Conservation (phyloP, 164 flowering plant species). For the Warburgia ugandensis region DNA sequence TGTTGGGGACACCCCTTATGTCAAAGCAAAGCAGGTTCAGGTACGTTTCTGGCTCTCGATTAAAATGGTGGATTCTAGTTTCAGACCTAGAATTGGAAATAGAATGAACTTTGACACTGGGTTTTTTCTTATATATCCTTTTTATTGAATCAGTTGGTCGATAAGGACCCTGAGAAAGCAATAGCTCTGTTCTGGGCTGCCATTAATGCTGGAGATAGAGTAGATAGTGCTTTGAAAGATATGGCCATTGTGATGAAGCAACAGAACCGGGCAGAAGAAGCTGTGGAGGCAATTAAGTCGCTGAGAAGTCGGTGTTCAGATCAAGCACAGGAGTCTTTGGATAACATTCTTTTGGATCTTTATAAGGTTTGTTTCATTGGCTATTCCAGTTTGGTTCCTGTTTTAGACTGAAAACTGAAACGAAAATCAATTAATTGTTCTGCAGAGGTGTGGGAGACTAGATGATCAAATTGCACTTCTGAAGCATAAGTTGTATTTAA, state of each 20-base stretch:
- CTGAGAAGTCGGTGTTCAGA: slow-evolving; percentile 72
- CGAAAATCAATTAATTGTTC: not conserved
- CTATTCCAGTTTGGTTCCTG: too few species aligned
- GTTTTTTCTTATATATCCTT: too few species aligned
- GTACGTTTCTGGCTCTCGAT: too few species aligned
- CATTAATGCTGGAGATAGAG: slow-evolving; percentile 95
- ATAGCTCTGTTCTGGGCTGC: slow-evolving; percentile 98
- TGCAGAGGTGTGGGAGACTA: slow-evolving; percentile 94
- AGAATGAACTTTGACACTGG: too few species aligned
- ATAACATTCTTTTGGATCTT: slow-evolving; percentile 87
- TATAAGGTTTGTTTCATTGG: slow-evolving; percentile 92
- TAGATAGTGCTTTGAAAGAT: slow-evolving; percentile 96
- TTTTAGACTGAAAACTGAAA: not conserved
- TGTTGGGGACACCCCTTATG: slow-evolving; percentile 90
- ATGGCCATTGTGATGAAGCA: slow-evolving; percentile 99
- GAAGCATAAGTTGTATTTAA: slow-evolving; percentile 73
- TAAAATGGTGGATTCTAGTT: too few species aligned
- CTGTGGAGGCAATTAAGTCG: slow-evolving; percentile 93
- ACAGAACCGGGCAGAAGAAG: slow-evolving; percentile 96
- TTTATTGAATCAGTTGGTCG: slow-evolving; percentile 78
- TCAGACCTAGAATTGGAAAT: too few species aligned
- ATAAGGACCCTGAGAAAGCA: slow-evolving; percentile 93
- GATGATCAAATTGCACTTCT: slow-evolving; percentile 82
- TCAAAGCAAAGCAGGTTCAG: slow-evolving; percentile 92
- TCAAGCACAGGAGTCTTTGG: slow-evolving; percentile 96